These are phyloP conservation scores for Solanum sejunctum DNA, from an alignment of 257 asterid species.

Conservation along the genomic window DNA sequence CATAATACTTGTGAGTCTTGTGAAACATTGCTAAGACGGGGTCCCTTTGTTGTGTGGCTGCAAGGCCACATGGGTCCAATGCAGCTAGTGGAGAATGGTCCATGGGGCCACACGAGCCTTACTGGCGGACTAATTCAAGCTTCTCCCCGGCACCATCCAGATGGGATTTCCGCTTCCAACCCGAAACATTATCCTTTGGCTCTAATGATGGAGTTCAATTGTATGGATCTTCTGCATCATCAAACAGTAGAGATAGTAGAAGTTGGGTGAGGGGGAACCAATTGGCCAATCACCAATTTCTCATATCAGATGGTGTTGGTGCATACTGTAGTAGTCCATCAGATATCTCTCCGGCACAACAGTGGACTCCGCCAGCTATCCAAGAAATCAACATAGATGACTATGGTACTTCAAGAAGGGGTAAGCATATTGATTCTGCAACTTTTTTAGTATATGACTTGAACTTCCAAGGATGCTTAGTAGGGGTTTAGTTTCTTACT, in stretches of 20 bases:
- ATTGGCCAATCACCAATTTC: slow-evolving; percentile 43
- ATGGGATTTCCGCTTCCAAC: slow-evolving; percentile 72
- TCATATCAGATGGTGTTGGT: slow-evolving; percentile 58
- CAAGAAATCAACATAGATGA: slow-evolving; percentile 80
- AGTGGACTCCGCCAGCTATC: slow-evolving; percentile 77
- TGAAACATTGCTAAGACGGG: slow-evolving; percentile 97
- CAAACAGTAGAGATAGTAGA: slow-evolving; percentile 90
- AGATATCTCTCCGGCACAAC: slow-evolving; percentile 71
- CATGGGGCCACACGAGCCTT: slow-evolving; percentile 86
- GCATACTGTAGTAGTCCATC: slow-evolving; percentile 78
- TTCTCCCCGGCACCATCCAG: slow-evolving; percentile 94
- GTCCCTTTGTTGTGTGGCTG: slow-evolving; percentile 99
- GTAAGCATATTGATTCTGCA: slow-evolving; percentile 16
- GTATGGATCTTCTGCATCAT: slow-evolving; percentile 74
- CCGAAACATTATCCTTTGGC: slow-evolving; percentile 67
- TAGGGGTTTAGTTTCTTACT: not conserved
- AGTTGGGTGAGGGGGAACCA: slow-evolving; percentile 78
- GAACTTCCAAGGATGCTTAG: not conserved
- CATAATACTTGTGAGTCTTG: slow-evolving; percentile 20
- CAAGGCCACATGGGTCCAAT: slow-evolving; percentile 98
- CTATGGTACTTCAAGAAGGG: slow-evolving; percentile 55
- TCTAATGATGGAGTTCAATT: slow-evolving; percentile 76
- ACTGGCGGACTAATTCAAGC: slow-evolving; percentile 91
- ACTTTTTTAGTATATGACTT: not conserved
- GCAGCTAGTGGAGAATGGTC: slow-evolving; percentile 91